phyloP scores from a whole-genome alignment of 2,329 filamentous ascomycete species.

The Sclerotiophoma versabilis region DNA sequence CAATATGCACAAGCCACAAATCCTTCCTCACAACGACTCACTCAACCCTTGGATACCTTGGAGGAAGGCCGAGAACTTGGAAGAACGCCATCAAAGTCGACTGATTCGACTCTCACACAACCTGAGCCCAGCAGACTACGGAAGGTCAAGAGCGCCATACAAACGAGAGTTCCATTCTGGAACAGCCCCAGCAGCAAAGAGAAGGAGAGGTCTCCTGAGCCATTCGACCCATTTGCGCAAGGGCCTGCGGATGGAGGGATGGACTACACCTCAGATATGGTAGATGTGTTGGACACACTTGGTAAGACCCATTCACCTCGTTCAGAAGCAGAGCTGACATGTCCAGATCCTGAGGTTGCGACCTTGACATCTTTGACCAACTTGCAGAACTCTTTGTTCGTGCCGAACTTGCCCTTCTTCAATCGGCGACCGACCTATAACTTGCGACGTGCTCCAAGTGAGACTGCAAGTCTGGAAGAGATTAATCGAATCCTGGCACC shows the following conservation, averaged over 20 bases:
- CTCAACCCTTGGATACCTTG: constrained; percentile 37
- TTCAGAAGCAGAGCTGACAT: constrained; percentile 6
- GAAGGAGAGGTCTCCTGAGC: constrained; percentile 8
- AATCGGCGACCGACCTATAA: constrained; percentile 83
- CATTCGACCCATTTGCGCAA: constrained; percentile 1
- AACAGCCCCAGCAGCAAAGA: constrained; percentile 24
- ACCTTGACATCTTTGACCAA: constrained; percentile 86
- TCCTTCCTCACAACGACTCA: constrained; percentile 31
- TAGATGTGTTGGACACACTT: constrained; percentile 73
- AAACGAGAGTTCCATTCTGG: constrained; percentile 38
- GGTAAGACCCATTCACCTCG: constrained; percentile 55
- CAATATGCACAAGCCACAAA: constrained; percentile 30
- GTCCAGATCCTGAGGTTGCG: constrained; percentile 79
- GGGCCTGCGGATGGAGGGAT: constrained; percentile 10
- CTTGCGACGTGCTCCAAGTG: constrained; percentile 62
- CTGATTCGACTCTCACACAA: constrained; percentile 25
- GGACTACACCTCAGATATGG: constrained; percentile 68
- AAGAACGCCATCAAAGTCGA: constrained; percentile 26
- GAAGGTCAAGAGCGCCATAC: constrained; percentile 40
- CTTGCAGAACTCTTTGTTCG: constrained; percentile 86
- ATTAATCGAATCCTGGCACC: constrained; percentile 39
- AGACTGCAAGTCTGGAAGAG: constrained; percentile 41
- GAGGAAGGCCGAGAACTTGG: constrained; percentile 38
- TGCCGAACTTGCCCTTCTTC: constrained; percentile 80
- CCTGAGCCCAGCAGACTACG: constrained; percentile 31